A percentile compares a stretch with the other conserved stretches of the same genome.
These are phyloP conservation scores for Cutaneotrichosporon cutaneum DNA, from an alignment of 1,284 basidiomycete genomes.

Conservation along the genomic window DNA sequence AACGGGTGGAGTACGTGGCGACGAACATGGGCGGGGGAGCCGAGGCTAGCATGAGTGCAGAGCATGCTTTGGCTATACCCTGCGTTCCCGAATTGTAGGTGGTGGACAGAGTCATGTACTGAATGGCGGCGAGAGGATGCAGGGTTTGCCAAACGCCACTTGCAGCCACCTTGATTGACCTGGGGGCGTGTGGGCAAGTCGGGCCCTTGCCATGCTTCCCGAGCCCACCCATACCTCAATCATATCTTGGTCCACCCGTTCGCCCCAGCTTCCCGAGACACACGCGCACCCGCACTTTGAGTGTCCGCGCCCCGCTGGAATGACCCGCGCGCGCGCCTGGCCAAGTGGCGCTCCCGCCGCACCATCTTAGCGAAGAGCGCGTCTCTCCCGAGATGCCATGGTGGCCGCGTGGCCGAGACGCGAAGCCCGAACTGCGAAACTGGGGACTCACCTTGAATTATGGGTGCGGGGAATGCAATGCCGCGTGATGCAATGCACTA, in stretches of 20 bases:
- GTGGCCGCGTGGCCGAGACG: background rate
- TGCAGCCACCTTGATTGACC: too few relatives aligned
- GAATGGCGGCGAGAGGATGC: background rate
- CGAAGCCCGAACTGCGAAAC: background rate
- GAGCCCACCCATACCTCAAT: too few relatives aligned
- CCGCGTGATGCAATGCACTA: too few relatives aligned
- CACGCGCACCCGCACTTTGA: too few relatives aligned
- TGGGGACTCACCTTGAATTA: background rate
- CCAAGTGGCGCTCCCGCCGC: background rate
- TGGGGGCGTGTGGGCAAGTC: too few relatives aligned
- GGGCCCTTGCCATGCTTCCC: too few relatives aligned
- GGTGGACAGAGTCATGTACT: background rate
- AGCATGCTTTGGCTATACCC: background rate
- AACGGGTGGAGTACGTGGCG: background rate
- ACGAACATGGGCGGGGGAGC: background rate
- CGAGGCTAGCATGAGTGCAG: background rate
- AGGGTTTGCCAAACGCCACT: background rate
- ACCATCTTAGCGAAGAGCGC: background rate
- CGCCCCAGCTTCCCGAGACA: too few relatives aligned
- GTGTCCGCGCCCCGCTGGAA: too few relatives aligned
- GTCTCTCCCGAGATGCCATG: background rate
- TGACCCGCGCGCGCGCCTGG: background rate
- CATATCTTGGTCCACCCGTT: too few relatives aligned
- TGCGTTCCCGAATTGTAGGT: background rate
- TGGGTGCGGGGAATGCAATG: background rate